Conservation (phyloP, 495 filamentous ascomycete species). For the Trichoderma reesei region DNA sequence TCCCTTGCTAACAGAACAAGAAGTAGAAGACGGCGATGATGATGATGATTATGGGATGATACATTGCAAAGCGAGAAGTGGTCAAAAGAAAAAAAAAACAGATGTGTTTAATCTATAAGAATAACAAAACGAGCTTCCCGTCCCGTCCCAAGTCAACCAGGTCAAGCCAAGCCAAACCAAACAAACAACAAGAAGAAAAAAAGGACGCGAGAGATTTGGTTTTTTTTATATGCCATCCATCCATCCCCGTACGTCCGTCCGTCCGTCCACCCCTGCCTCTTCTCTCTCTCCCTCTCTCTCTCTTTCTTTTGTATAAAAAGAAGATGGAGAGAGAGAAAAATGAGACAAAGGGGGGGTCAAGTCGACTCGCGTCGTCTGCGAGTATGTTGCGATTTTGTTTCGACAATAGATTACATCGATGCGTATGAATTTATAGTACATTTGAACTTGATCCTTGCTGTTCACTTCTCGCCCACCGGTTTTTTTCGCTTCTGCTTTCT, state of each 20-base stretch:
- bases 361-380: too few relatives aligned
- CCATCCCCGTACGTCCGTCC: not conserved
- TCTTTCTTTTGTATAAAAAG: not conserved
- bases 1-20: too few relatives aligned
- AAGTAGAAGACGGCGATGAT: too few relatives aligned
- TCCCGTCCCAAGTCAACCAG: not conserved
- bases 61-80: too few relatives aligned
- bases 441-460: not conserved
- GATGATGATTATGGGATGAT: too few relatives aligned
- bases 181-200: too few relatives aligned
- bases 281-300: too few relatives aligned
- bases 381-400: conserved; percentile 6
- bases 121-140: not conserved
- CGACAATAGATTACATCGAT: conserved; percentile 9
- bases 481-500: not conserved
- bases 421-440: conserved; percentile 6
- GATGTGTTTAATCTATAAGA: not conserved
- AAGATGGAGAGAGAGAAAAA: not conserved
- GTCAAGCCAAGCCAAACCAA: not conserved
- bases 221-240: conserved; percentile 5
- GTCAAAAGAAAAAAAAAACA: conserved; percentile 1
- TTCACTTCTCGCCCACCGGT: not conserved
- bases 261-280: too few relatives aligned
- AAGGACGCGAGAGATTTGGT: too few relatives aligned
- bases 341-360: too few relatives aligned